phyloP scores from a whole-genome alignment of 306 rosid species.

The Corylus avellana region DNA sequence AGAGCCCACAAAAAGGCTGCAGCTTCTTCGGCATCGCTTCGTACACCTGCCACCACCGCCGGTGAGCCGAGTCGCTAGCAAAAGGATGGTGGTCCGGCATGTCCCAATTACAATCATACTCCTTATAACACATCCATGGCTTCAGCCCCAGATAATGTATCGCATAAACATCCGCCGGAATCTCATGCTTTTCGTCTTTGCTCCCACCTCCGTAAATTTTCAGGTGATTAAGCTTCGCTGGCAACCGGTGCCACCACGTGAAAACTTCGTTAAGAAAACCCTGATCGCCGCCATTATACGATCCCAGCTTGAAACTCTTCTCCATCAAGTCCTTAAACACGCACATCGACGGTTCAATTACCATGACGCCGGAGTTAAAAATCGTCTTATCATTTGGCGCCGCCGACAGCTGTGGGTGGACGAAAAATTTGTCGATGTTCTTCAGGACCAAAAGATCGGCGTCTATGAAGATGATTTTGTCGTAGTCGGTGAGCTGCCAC shows the following conservation, averaged over 20 bases:
- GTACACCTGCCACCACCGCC: slow-evolving; percentile 68
- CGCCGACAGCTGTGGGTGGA: slow-evolving; percentile 61
- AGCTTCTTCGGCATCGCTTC: slow-evolving; percentile 60
- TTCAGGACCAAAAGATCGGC: slow-evolving; percentile 56
- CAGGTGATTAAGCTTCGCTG: slow-evolving; percentile 45
- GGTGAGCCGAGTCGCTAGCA: slow-evolving; percentile 66
- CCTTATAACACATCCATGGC: slow-evolving; percentile 91
- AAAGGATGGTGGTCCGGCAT: slow-evolving; percentile 29
- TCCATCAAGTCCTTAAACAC: slow-evolving; percentile 57
- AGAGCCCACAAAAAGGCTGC: slow-evolving; percentile 57
- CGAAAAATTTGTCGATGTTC: slow-evolving; percentile 47
- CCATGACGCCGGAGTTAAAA: slow-evolving; percentile 79
- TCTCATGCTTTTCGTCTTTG: neutral
- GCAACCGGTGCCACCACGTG: slow-evolving; percentile 88
- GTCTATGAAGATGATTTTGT: slow-evolving; percentile 70
- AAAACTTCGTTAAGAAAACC: slow-evolving; percentile 77
- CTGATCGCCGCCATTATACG: slow-evolving; percentile 88
- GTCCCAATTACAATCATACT: slow-evolving; percentile 95
- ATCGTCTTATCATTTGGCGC: slow-evolving; percentile 41
- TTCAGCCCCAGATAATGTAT: slow-evolving; percentile 78
- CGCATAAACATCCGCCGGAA: slow-evolving; percentile 29
- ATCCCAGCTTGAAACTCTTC: slow-evolving; percentile 27
- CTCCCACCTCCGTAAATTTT: slow-evolving; percentile 19
- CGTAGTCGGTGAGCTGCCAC: slow-evolving; percentile 66
- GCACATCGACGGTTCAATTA: slow-evolving; percentile 78